These are phyloP conservation scores for Usnea hakonensis DNA, from an alignment of 495 filamentous ascomycete species.

Conservation along the genomic window DNA sequence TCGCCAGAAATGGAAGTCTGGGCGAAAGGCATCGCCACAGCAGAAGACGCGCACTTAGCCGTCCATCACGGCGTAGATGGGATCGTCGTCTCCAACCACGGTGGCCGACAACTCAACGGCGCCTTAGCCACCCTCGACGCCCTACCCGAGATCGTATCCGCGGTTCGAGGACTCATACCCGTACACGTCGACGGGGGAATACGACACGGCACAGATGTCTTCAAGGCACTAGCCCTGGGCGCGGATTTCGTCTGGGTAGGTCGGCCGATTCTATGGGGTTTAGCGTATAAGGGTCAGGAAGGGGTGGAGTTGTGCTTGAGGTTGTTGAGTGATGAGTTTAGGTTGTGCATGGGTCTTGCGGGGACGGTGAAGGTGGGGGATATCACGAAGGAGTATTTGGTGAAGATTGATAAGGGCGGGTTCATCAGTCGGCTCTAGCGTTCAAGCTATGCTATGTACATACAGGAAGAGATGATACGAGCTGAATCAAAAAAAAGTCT, in stretches of 20 bases:
- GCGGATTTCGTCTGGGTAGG: conserved; percentile 36
- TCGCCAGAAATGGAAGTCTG: conserved; percentile 31
- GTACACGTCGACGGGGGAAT: conserved; percentile 34
- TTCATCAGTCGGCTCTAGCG: conserved; percentile 22
- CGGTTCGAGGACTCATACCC: conserved; percentile 30
- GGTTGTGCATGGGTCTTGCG: conserved; percentile 35
- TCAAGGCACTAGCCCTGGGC: conserved; percentile 42
- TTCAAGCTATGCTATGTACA: background rate
- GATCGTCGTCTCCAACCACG: conserved; percentile 43
- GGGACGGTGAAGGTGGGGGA: conserved; percentile 23
- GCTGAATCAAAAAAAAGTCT: no score
- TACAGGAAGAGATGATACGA: no score
- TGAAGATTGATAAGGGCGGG: conserved; percentile 19
- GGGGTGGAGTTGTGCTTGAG: conserved; percentile 30
- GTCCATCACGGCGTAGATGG: conserved; percentile 29
- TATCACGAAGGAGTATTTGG: conserved; percentile 20
- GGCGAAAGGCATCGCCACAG: conserved; percentile 30
- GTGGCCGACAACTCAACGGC: conserved; percentile 39
- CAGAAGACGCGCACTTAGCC: conserved; percentile 34
- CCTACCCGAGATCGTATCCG: conserved; percentile 30
- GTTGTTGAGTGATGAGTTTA: conserved; percentile 35
- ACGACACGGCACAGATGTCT: conserved; percentile 36
- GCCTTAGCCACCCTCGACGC: conserved; percentile 27
- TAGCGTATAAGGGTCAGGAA: conserved; percentile 37
- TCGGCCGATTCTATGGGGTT: conserved; percentile 52